These are phyloP conservation scores for Aristolochia contorta DNA, from an alignment of 164 flowering plant species.

Conservation along the genomic window DNA sequence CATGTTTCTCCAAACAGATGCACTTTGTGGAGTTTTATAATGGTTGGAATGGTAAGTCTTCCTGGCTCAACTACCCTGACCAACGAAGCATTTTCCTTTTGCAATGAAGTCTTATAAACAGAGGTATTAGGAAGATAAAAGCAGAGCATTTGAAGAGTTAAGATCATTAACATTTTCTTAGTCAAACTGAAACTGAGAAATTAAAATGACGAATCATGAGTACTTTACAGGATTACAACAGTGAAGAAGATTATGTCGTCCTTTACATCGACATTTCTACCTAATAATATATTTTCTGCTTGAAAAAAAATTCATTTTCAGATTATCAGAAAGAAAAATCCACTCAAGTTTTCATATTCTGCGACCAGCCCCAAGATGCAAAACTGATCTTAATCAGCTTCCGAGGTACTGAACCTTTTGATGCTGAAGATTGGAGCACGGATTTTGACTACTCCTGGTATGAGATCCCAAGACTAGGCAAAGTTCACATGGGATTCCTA, in stretches of 20 bases:
- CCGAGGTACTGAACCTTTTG: constrained; percentile 57
- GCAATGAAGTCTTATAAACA: no score
- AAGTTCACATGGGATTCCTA: constrained; percentile 53
- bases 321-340: constrained; percentile 29
- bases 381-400: constrained; percentile 40
- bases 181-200: no score
- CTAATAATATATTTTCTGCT: background rate
- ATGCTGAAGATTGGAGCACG: constrained; percentile 45
- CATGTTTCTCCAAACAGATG: constrained; percentile 49
- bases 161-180: no score
- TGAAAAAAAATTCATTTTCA: constrained; percentile 42
- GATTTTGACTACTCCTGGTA: constrained; percentile 65
- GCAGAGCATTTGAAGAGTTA: no score
- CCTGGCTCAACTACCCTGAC: background rate
- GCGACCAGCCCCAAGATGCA: constrained; percentile 22
- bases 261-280: background rate
- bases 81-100: background rate
- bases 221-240: no score
- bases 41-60: constrained; percentile 59
- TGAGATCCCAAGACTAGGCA: constrained; percentile 38
- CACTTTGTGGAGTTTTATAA: constrained; percentile 40
- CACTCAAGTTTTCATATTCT: constrained; percentile 49
- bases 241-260: no score
- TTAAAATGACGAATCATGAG: no score
- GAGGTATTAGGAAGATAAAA: no score